phyloP scores from a whole-genome alignment of 1,284 basidiomycete species.

The Leccinum insolens region DNA sequence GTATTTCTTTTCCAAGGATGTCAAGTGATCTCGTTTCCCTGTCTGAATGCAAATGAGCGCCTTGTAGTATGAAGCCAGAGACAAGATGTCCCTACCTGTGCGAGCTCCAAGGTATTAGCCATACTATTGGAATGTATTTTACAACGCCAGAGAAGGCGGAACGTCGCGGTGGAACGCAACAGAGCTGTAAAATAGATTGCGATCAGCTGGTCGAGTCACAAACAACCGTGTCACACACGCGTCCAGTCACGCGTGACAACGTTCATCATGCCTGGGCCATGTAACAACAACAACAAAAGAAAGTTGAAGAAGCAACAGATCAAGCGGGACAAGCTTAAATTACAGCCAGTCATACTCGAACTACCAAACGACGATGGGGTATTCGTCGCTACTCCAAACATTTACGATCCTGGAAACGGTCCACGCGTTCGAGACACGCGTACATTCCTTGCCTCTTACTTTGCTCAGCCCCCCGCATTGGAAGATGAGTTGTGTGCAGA shows the following conservation, averaged over 20 bases:
- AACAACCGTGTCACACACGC: slow-evolving; percentile 34
- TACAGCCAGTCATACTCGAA: background rate
- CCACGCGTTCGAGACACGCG: slow-evolving; percentile 66
- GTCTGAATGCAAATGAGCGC: slow-evolving; percentile 56
- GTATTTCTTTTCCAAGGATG: slow-evolving; percentile 81
- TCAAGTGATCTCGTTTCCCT: slow-evolving; percentile 89
- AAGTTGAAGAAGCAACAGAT: slow-evolving; percentile 38
- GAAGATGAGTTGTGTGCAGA: slow-evolving; percentile 69
- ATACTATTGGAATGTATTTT: slow-evolving; percentile 37
- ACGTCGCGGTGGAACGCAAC: slow-evolving; percentile 23
- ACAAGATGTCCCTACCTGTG: slow-evolving; percentile 41
- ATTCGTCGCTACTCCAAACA: slow-evolving; percentile 50
- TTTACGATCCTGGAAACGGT: slow-evolving; percentile 75
- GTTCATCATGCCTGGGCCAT: slow-evolving; percentile 48
- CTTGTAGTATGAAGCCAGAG: too few relatives aligned
- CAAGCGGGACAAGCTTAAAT: slow-evolving; percentile 37
- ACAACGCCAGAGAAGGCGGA: slow-evolving; percentile 37
- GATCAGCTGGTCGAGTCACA: slow-evolving; percentile 30
- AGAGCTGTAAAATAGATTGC: slow-evolving; percentile 29
- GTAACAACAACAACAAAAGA: slow-evolving; percentile 43
- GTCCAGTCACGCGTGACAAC: slow-evolving; percentile 34
- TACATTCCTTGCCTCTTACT: slow-evolving; percentile 63
- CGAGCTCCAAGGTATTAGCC: slow-evolving; percentile 58
- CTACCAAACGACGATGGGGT: slow-evolving; percentile 18
- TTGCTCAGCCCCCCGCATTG: slow-evolving; percentile 62